Evolutionary conservation across 2,329 filamentous ascomycete species (phyloP), one percentile per base, ranked within the genome.

Genomic region (Epichloe glyceriae): DNA sequence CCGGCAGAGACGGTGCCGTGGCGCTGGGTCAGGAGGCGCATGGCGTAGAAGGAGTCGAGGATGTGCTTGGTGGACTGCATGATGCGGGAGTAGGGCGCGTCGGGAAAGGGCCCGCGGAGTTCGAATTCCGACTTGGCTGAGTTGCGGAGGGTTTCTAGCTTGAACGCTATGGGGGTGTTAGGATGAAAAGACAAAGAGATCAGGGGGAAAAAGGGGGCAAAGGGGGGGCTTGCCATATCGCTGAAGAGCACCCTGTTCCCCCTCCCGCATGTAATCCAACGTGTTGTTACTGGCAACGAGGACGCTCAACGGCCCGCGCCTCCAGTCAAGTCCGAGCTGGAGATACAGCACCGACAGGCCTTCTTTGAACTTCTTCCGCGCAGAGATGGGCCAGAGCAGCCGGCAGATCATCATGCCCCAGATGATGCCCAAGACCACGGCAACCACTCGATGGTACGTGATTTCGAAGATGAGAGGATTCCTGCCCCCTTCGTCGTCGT

Each of bases 291-390:
- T 80, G 44, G 82, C 75, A 1, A 82, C 70, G 50, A 95, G 75
- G 6, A 83, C 80, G 4, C 86, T 84, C 22, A 98, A 72, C 0
- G 93, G 93, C 8, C 94, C 91, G 43, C 90, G 82, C 69, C 91
- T 95, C 93, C 93, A 98, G 56, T 97, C 90, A 35, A 98, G 76
- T 15, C 89, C 88, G 82, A 98, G 90, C 52, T 94, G 87, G 6
- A 98, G 75, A 79, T 93, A 97, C 12, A 98, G 73, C n/a, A 95
- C 74, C 30, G 88, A 87, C 11, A 96, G 75, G 2, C 91, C 91
- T 60, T 95, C 85, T 61, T 93, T 88, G 60, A 97, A 83, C 67
- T 95, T 95, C 55, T 78, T 76, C 42, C 93, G 79, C 2, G 89
- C 93, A 34, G 88, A 93, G 55, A 96, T 94, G 8, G 93, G 93